Conservation (phyloP, 1,284 basidiomycete genomes). For the Ceratobasidium sp. region DNA sequence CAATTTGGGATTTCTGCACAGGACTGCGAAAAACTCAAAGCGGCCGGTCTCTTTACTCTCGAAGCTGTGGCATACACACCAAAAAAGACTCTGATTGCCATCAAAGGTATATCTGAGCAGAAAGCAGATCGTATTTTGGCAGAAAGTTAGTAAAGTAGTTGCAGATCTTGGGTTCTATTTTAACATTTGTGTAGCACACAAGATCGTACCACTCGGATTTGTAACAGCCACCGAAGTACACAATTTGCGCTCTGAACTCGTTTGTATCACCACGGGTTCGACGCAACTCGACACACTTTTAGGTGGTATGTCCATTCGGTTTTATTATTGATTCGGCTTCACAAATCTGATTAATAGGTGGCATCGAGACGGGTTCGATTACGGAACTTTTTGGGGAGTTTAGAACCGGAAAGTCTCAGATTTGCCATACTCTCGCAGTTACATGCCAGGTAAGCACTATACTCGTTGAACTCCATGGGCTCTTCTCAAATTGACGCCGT, state of each 20-base stretch:
- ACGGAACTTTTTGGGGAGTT: constrained; percentile 99
- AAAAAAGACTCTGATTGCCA: constrained; percentile 88
- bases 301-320: constrained; percentile 69
- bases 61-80: constrained; percentile 98
- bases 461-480: not conserved
- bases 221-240: constrained; percentile 99
- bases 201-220: constrained; percentile 97
- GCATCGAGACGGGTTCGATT: constrained; percentile 98
- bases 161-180: not conserved
- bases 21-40: constrained; percentile 96
- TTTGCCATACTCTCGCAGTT: constrained; percentile 97
- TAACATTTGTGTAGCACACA: constrained; percentile 69
- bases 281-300: constrained; percentile 95
- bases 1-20: constrained; percentile 90
- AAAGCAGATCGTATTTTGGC: constrained; percentile 97
- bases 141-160: constrained; percentile 70
- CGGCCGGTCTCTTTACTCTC: constrained; percentile 92
- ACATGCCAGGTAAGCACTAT: constrained; percentile 76
- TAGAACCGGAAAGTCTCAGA: constrained; percentile 96
- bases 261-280: constrained; percentile 96
- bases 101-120: constrained; percentile 97
- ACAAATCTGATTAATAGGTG: constrained; percentile 60
- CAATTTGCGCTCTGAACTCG: constrained; percentile 91
- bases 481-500: not conserved
- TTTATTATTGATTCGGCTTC: constrained; percentile 55